Evolutionary conservation across 2,329 filamentous ascomycete genomes (phyloP).

Genomic region (Gliomastix tumulicola): DNA sequence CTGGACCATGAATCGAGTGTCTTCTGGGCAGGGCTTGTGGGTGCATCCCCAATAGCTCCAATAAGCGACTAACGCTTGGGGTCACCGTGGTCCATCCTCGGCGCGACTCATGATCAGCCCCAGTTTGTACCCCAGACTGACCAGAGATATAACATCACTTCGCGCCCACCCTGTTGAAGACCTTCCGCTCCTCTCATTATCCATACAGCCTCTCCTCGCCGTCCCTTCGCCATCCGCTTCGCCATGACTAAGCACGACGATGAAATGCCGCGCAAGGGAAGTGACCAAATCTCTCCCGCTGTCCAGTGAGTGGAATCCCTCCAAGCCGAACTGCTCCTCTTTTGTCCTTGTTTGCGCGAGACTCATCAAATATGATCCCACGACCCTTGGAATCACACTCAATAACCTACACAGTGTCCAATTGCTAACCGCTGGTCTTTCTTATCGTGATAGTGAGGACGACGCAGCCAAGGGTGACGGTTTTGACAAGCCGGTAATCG

Average conservation of each 20-base stretch:
- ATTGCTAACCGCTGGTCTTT: neutral
- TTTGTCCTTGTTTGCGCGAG: too few species aligned
- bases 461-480: neutral
- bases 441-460: neutral
- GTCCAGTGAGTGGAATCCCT: neutral
- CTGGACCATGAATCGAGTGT: too few species aligned
- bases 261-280: neutral
- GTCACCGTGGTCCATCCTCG: too few species aligned
- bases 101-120: neutral
- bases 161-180: neutral
- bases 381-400: too few species aligned
- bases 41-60: too few species aligned
- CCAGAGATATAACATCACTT: neutral
- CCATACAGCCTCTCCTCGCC: neutral
- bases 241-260: neutral
- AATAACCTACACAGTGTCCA: neutral
- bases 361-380: too few species aligned
- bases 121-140: neutral
- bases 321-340: too few species aligned
- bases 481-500: neutral
- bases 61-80: too few species aligned
- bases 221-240: neutral
- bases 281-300: neutral
- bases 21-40: too few species aligned
- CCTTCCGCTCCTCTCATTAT: neutral